A percentile compares a stretch with the other conserved stretches of the same genome.
phyloP scores from a whole-genome alignment of 306 rosid genomes.

The Quercus wislizeni region DNA sequence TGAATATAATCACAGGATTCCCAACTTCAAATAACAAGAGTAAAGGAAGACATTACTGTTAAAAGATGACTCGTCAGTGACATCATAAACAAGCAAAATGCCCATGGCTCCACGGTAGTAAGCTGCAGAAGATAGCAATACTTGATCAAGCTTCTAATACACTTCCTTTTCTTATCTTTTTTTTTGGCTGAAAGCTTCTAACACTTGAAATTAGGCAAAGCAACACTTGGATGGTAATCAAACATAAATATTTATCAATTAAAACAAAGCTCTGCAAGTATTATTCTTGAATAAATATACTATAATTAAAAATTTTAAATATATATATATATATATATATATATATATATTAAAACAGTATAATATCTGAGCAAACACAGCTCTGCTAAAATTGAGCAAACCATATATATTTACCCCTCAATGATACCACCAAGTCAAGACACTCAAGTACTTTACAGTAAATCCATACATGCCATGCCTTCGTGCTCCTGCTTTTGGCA shows the following conservation, averaged over 20 bases:
- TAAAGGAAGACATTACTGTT: constrained; percentile 61
- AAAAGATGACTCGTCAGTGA: constrained; percentile 93
- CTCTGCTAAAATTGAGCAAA: constrained; percentile 3
- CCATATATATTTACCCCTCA: background rate
- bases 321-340: constrained; percentile 8
- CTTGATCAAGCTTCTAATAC: constrained; percentile 2
- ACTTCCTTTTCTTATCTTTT: too few relatives aligned
- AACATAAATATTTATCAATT: background rate
- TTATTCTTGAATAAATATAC: background rate
- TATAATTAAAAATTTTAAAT: background rate
- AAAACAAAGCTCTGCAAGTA: background rate
- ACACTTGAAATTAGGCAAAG: background rate
- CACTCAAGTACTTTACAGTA: background rate
- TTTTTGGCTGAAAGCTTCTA: too few relatives aligned
- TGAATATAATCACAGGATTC: background rate
- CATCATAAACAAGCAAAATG: constrained; percentile 94
- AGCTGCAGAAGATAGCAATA: constrained; percentile 47
- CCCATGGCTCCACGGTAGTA: constrained; percentile 99
- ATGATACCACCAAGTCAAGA: background rate
- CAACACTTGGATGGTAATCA: background rate
- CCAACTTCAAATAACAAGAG: constrained; percentile 5
- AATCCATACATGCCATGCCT: background rate
- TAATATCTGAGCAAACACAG: background rate
- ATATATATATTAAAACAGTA: background rate
- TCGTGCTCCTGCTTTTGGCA: background rate